These are phyloP conservation scores for Microstroma glucosiphilum DNA, from an alignment of 1,284 basidiomycete genomes.

Conservation along the genomic window DNA sequence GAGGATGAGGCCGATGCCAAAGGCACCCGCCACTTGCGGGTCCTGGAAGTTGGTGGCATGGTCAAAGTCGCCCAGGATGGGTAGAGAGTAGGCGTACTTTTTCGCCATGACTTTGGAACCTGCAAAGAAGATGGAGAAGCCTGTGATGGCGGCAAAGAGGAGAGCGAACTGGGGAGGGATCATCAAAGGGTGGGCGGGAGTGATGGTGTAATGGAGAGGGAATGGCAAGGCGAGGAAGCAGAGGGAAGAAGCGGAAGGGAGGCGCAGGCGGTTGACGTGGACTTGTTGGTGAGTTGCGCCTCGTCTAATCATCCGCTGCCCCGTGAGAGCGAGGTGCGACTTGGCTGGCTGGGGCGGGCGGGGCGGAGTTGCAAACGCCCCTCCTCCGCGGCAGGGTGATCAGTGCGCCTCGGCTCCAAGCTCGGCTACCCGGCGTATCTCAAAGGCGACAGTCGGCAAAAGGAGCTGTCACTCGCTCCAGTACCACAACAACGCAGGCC, in stretches of 20 bases:
- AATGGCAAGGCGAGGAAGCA: background rate
- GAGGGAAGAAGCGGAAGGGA: background rate
- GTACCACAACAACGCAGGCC: too few species aligned
- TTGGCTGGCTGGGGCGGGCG: too few species aligned
- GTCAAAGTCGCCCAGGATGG: conserved; percentile 26
- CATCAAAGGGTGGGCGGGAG: background rate
- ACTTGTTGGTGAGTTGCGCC: too few species aligned
- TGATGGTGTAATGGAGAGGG: conserved; percentile 1
- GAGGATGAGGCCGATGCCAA: conserved; percentile 35
- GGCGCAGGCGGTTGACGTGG: background rate
- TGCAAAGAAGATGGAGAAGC: background rate
- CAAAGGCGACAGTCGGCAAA: too few species aligned
- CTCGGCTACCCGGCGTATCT: too few species aligned
- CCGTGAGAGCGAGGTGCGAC: too few species aligned
- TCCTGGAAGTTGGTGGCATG: conserved; percentile 41
- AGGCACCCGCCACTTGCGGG: conserved; percentile 35
- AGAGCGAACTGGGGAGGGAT: conserved; percentile 1
- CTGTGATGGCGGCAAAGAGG: background rate
- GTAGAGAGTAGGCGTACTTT: background rate
- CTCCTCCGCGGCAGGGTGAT: too few species aligned
- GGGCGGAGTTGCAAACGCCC: too few species aligned
- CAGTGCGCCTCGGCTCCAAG: too few species aligned
- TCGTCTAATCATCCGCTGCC: too few species aligned
- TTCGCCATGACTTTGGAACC: conserved; percentile 1
- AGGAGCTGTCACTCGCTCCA: too few species aligned